phyloP scores from a whole-genome alignment of 2,329 filamentous ascomycete species.

The Trichophyton mentagrophytes region DNA sequence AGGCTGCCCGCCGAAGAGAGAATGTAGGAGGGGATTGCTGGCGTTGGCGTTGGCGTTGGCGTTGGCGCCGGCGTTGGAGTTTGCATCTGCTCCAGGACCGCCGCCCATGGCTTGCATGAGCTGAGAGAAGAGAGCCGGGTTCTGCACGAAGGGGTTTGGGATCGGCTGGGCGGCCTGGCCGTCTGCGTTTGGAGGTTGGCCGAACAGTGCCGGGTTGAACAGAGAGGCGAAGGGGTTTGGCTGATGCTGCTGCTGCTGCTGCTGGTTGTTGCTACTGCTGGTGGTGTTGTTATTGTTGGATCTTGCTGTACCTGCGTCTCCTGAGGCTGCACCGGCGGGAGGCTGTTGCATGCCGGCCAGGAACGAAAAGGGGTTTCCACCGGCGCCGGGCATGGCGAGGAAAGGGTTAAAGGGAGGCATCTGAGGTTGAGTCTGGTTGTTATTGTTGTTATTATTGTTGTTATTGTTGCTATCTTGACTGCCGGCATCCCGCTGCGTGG shows the following conservation, averaged over 20 bases:
- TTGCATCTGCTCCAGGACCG: slow-evolving; percentile 17
- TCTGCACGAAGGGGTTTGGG: slow-evolving; percentile 46
- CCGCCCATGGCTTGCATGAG: slow-evolving; percentile 42
- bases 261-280: slow-evolving; percentile 26
- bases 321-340: neutral
- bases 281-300: slow-evolving; percentile 13
- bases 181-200: slow-evolving; percentile 16
- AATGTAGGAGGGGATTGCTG: slow-evolving; percentile 22
- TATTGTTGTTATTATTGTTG: slow-evolving; percentile 11
- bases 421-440: slow-evolving; percentile 17
- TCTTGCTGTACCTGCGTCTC: slow-evolving; percentile 18
- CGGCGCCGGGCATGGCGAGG: slow-evolving; percentile 10
- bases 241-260: slow-evolving; percentile 24
- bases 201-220: slow-evolving; percentile 39
- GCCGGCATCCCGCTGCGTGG: slow-evolving; percentile 44
- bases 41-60: no score
- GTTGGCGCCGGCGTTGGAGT: neutral
- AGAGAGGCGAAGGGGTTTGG: slow-evolving; percentile 58
- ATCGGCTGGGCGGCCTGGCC: slow-evolving; percentile 26
- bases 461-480: slow-evolving; percentile 23
- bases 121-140: slow-evolving; percentile 46
- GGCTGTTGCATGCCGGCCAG: slow-evolving; percentile 33
- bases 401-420: slow-evolving; percentile 25
- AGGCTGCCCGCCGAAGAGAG: slow-evolving; percentile 31
- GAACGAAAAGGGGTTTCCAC: slow-evolving; percentile 25